Evolutionary conservation across 371 early-diverging fungal species (phyloP).

Genomic region (Syncephalastrum racemosum): DNA sequence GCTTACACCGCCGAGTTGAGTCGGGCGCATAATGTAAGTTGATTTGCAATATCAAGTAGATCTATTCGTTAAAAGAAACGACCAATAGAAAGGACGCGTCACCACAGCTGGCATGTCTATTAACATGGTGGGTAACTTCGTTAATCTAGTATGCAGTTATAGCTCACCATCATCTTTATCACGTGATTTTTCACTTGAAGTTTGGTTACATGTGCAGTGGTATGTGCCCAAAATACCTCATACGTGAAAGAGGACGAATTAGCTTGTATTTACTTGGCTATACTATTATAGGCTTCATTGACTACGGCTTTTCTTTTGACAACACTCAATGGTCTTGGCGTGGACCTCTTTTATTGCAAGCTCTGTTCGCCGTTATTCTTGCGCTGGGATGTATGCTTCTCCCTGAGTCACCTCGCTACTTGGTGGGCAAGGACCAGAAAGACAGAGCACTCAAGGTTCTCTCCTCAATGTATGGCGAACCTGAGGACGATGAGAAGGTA

Average conservation of each 20-base stretch:
- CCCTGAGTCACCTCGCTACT: conserved; percentile 57
- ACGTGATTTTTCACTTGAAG: no score
- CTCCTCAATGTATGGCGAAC: conserved; percentile 65
- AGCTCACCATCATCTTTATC: no score
- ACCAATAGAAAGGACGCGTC: conserved; percentile 29
- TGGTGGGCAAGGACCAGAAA: conserved; percentile 39
- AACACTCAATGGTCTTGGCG: conserved; percentile 39
- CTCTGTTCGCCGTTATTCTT: conserved; percentile 45
- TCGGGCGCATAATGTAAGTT: conserved; percentile 40
- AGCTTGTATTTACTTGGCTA: no score
- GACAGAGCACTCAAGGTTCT: conserved; percentile 63
- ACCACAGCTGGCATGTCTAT: conserved; percentile 41
- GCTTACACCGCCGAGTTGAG: conserved; percentile 52
- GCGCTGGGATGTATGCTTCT: conserved; percentile 41
- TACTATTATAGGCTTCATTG: conserved; percentile 27
- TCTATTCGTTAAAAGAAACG: background rate
- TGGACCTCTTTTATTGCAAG: conserved; percentile 45
- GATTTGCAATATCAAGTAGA: background rate
- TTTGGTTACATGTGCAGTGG: conserved; percentile 32
- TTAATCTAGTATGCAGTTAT: no score
- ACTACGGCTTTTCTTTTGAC: conserved; percentile 33
- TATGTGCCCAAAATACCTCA: no score
- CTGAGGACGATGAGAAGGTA: conserved; percentile 53
- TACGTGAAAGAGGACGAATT: no score
- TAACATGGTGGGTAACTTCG: conserved; percentile 19